These are phyloP conservation scores for Saccharomycopsis malanga DNA, from an alignment of 805 yeast genomes.

Conservation along the genomic window DNA sequence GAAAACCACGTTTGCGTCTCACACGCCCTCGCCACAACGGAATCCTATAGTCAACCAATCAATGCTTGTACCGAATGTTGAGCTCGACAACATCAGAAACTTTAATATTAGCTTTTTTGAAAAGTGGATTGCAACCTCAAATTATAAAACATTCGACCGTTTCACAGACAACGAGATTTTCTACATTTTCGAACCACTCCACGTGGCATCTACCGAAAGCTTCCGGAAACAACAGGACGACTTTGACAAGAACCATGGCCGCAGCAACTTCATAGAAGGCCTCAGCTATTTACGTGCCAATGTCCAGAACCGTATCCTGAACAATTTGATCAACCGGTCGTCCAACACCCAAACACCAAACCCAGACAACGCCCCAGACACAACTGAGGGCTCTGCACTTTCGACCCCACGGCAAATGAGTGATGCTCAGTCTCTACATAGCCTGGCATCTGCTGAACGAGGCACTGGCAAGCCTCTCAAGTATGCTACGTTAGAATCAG, in stretches of 20 bases:
- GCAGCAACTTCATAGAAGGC: conserved; percentile 17
- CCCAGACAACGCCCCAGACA: neutral
- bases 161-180: conserved; percentile 65
- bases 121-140: conserved; percentile 49
- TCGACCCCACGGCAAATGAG: conserved; percentile 9
- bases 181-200: conserved; percentile 47
- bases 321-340: conserved; percentile 4
- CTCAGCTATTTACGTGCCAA: conserved; percentile 16
- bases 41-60: conserved; percentile 10
- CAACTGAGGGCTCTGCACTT: neutral
- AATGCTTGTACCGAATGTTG: conserved; percentile 24
- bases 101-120: conserved; percentile 42
- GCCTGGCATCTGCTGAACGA: neutral
- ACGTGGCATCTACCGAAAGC: conserved; percentile 25
- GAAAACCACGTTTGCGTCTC: conserved; percentile 31
- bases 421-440: conserved; percentile 4
- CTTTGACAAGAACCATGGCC: conserved; percentile 10
- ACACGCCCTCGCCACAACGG: conserved; percentile 25
- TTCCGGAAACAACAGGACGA: conserved; percentile 16
- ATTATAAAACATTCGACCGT: conserved; percentile 46
- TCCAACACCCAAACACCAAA: conserved; percentile 1
- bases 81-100: conserved; percentile 33
- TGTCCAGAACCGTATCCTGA: conserved; percentile 18
- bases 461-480: conserved; percentile 2
- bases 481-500: conserved; percentile 16